Evolutionary conservation across 1,139 yeast species (phyloP).

Genomic region (Meyerozyma athensensis): DNA sequence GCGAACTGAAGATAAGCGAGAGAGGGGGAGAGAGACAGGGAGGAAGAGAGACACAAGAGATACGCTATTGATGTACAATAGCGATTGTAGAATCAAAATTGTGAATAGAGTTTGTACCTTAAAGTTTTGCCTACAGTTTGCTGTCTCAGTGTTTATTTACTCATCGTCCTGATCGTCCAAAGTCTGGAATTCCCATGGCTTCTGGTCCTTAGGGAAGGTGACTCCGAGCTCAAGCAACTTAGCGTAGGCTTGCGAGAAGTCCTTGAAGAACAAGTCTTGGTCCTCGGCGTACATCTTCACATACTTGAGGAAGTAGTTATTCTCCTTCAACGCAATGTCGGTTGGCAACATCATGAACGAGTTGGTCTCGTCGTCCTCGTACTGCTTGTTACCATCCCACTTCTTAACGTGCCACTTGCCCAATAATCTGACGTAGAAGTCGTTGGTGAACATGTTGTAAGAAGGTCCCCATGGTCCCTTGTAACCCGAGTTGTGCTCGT

Average conservation of each 20-base stretch:
- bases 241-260: constrained; percentile 65
- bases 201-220: constrained; percentile 45
- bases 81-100: not conserved
- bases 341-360: constrained; percentile 90
- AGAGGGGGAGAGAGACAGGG: no score
- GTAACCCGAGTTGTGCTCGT: constrained; percentile 61
- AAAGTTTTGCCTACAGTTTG: no score
- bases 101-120: not conserved
- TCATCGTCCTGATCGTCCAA: constrained; percentile 52
- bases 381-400: constrained; percentile 77
- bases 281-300: constrained; percentile 71
- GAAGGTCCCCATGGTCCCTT: constrained; percentile 97
- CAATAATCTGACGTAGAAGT: constrained; percentile 68
- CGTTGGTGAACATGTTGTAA: constrained; percentile 79
- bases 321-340: constrained; percentile 70
- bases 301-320: constrained; percentile 58
- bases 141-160: no score
- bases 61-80: not conserved
- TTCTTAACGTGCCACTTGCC: constrained; percentile 72
- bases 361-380: constrained; percentile 66
- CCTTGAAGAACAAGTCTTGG: constrained; percentile 63
- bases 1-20: not conserved
- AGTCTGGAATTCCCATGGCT: constrained; percentile 56
- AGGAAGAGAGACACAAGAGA: not conserved
- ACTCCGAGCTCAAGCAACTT: constrained; percentile 76